Base-by-base conservation (phyloP, 257 asterid species). In the Solanum chilense region DNA sequence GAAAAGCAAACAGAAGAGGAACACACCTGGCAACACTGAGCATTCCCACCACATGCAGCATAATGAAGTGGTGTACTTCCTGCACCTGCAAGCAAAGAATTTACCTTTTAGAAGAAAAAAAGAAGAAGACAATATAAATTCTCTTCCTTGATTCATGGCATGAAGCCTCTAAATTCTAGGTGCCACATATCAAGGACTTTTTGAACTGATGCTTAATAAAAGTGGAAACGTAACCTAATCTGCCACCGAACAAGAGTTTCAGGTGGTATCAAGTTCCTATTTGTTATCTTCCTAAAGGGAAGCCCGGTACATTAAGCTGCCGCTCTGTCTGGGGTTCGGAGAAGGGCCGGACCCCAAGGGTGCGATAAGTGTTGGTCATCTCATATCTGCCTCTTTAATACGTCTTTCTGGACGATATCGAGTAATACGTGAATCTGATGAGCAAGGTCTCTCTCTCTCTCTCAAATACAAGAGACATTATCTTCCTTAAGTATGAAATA, bases 41-140 rank as follows among this genome's bases (percentile, higher is more conserved):
- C 92, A 92, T 92, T 94, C 82, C 98, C 98, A 70, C 98, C 98
- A 87, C 98, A 94, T 64, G 98, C 98, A 85, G 98, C 98, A 88
- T 96, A 96, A 88, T 96, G 98, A 87, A 96, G 97, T 18, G 98
- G 95, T 31, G 96, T 93, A 91, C 98, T 96, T 89, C 98, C 98
- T 64, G 97, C 93, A 88, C 98, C 98, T 95, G 90, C 86, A 90
- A 42, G 86, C 45, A 75, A 81, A 86, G 15, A 29, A 18, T 1
- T 37, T 27, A 45, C 45, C 45, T 29, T 49, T 31, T 31, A 81
- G 44, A 81, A 31, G 58, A 1, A 2, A 5, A 2, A 44, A 42
- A 3, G 7, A 6, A 52, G 6, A 25, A n/a, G 41, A 27, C 7
- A 2, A 1, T 78, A 77, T 44, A 3, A 77, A 77, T 18, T 45